Conservation (phyloP, 345 rosid species). For the Xanthoceras sorbifolium region DNA sequence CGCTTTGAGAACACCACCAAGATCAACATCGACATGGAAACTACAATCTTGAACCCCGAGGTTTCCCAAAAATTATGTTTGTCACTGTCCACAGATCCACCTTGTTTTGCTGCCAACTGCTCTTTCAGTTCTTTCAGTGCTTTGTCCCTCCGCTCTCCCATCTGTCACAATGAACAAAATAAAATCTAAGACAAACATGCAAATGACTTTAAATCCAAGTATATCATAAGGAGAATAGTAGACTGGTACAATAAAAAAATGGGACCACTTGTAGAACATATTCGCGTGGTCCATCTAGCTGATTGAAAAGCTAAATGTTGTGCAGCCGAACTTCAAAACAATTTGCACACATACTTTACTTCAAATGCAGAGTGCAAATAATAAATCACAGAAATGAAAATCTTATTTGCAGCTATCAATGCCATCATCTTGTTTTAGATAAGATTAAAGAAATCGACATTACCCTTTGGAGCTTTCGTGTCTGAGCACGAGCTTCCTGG, state of each 20-base stretch:
- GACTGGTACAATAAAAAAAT: background rate
- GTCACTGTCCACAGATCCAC: slow-evolving; percentile 27
- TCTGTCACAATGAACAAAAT: slow-evolving; percentile 39
- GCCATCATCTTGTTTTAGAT: background rate
- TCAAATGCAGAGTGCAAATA: background rate
- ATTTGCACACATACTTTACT: background rate
- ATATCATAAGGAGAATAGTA: background rate
- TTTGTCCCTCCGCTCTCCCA: slow-evolving; percentile 83
- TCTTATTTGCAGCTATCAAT: background rate
- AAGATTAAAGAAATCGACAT: background rate
- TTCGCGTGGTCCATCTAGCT: background rate
- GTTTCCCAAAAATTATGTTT: slow-evolving; percentile 83
- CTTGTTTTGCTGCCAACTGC: slow-evolving; percentile 54
- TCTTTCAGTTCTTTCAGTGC: slow-evolving; percentile 70
- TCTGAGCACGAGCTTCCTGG: slow-evolving; percentile 83
- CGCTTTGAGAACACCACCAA: slow-evolving; percentile 78
- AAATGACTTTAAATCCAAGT: background rate
- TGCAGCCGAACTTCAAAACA: background rate
- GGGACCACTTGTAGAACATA: background rate
- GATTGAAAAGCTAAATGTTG: background rate
- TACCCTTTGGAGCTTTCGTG: slow-evolving; percentile 82
- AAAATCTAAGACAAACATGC: background rate
- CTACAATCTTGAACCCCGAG: slow-evolving; percentile 77
- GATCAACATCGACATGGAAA: slow-evolving; percentile 86
- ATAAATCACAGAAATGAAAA: background rate